Evolutionary conservation across 805 yeast genomes (phyloP), one percentile per base, ranked within the genome.

Genomic region (Wickerhamiella dianesei): DNA sequence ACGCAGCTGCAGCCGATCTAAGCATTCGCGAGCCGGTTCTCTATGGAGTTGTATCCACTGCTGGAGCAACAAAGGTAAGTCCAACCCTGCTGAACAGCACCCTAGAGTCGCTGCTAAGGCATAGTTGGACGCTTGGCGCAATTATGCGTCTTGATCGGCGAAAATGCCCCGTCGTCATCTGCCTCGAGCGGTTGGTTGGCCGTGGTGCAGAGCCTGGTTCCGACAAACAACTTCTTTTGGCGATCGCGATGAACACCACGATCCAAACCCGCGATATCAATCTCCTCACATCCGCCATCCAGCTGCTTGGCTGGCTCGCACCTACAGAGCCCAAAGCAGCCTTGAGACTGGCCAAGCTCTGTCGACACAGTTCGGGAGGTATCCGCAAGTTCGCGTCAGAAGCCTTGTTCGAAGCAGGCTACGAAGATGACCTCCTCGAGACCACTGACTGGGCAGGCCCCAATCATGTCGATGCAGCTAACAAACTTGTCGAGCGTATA

Each of bases 191-290:
- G 22, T 44, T 52, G 3, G 25, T 46, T 1, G 19, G 35, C 3
- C 5, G 14, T 3, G 51, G 50, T 3, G 22, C 29, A n/a, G 45
- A 36, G 0, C 17, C 42, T 2, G 21, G 19, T 1, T 22, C 21
- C 3, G 61, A 17, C 55, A 64, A 35, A 61, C 66, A 35, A 8
- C 37, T 43, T 1, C 58, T 78, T 3, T 74, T 66, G 41, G 65
- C 74, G 1, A 62, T 77, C 25, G 60, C 74, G 3, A 77, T 70
- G 63, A 80, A 80, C 56, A 59, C 77, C 32, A 80, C 79, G 46
- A 62, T 80, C 32, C 72, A 71, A 48, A 72, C 76, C 1, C 57
- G 66, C 3, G 69, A 67, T 44, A 41, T 64, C 5, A 47, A 60
- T 0, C 59, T 77, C 39, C 50, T 76, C 1, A 53, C 59, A 0